Percentiles rank a stretch among this genome's conserved stretches.
Conservation (phyloP, 768 basidiomycete genomes). For the Coprinopsis strossmayeri region DNA sequence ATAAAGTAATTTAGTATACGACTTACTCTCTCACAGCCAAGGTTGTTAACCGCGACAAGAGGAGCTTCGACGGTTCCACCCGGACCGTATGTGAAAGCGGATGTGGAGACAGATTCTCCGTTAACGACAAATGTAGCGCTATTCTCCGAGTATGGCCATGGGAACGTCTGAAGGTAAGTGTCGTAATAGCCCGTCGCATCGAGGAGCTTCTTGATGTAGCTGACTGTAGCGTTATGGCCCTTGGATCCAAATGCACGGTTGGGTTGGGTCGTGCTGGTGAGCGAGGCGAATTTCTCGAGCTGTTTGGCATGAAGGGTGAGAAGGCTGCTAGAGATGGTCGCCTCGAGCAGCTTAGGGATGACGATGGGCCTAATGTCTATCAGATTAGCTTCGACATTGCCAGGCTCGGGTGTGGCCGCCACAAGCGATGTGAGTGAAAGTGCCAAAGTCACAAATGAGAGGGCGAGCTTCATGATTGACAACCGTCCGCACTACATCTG, state of each 20-base stretch:
- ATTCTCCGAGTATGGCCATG: constrained; percentile 20
- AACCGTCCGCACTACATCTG: neutral
- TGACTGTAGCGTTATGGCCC: constrained; percentile 24
- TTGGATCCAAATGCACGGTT: constrained; percentile 21
- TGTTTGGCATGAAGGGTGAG: constrained; percentile 21
- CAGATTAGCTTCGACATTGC: neutral
- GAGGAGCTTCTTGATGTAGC: constrained; percentile 22
- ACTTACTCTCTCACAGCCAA: constrained; percentile 21
- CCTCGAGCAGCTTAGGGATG: neutral
- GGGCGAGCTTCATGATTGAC: neutral
- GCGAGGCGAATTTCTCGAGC: constrained; percentile 20
- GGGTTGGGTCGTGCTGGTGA: constrained; percentile 17
- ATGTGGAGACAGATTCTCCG: constrained; percentile 11
- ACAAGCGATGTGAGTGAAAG: neutral
- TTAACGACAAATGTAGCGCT: constrained; percentile 15
- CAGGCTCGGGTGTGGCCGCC: neutral
- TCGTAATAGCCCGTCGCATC: constrained; percentile 23
- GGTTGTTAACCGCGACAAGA: constrained; percentile 17
- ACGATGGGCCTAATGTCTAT: neutral
- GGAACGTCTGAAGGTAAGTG: constrained; percentile 21
- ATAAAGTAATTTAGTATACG: neutral
- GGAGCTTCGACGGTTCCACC: constrained; percentile 21
- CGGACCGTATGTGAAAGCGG: constrained; percentile 19
- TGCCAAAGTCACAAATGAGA: neutral
- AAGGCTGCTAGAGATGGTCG: constrained; percentile 12